Evolutionary conservation across 1,139 yeast genomes (phyloP), one percentile per base, ranked within the genome.

Genomic region (Magnusiomyces ingens): DNA sequence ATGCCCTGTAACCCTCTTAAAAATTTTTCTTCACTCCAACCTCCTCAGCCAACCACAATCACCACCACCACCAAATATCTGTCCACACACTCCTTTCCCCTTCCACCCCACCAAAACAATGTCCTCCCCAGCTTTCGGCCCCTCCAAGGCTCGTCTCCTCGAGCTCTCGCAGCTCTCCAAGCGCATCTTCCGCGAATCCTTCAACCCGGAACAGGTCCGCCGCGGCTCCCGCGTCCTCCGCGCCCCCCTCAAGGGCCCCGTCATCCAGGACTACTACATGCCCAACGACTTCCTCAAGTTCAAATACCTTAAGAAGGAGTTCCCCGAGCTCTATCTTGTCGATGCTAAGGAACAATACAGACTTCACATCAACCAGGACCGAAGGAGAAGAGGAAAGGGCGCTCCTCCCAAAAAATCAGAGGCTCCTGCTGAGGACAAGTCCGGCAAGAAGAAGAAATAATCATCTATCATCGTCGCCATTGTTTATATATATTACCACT

Each of bases 361-460:
- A 48, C 53, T 69, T 32, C 60, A 60, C 52, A 64, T 64, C 49
- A 64, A 65, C 32, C 69, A 59, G 29, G 62, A 57, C 58, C 77
- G 88, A 70, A 85, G 83, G 76, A 84, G 85, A 78, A 85, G 95
- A 80, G 91, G 89, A 68, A 89, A 89, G 71, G 95, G 95, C 68
- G 94, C 96, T 19, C 96, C 96, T 61, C 81, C 85, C 75, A 89
- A 89, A 77, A 81, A 76, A 73, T 62, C 77, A 72, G 62, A 73
- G 62, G 51, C 57, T 40, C 46, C 52, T 29, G 68, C 64, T 44
- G 64, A 62, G 41, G 65, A 66, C 49, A 71, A 74, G 64, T 74
- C 75, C 66, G 70, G 69, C 58, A 73, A 72, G 65, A 74, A 71
- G 66, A 55, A 52, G 55, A 55, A 52, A 38, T 52, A 52, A 26